Evolutionary conservation across 768 basidiomycete genomes (phyloP).

Genomic region (Rhodotorula kratochvilovae): DNA sequence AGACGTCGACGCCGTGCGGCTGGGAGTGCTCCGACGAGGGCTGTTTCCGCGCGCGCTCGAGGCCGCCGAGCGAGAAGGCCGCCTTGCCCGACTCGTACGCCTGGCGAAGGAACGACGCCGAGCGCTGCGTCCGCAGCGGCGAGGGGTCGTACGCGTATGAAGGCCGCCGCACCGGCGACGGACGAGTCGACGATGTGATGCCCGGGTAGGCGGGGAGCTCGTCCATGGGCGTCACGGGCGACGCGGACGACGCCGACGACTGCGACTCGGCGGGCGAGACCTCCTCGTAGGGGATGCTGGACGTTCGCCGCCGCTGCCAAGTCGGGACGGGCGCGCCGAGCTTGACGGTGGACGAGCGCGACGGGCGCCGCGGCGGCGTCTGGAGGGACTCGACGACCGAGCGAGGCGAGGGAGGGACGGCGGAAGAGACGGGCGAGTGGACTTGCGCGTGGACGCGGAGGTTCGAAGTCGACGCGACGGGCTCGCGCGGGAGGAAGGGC

Average conservation of each 20-base stretch:
- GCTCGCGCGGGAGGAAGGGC: constrained; percentile 54
- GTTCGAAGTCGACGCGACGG: constrained; percentile 15
- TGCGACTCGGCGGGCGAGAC: constrained; percentile 24
- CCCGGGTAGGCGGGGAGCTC: constrained; percentile 27
- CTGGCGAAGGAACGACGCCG: constrained; percentile 22
- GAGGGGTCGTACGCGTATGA: constrained; percentile 5
- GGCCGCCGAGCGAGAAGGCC: constrained; percentile 12
- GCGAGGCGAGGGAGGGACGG: constrained; percentile 4
- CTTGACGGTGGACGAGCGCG: neutral
- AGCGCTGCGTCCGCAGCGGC: constrained; percentile 10
- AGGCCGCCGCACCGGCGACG: constrained; percentile 1
- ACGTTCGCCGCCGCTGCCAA: too few species aligned
- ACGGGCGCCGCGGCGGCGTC: neutral
- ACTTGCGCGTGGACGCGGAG: constrained; percentile 7
- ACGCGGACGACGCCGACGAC: constrained; percentile 19
- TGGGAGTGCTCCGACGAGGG: neutral
- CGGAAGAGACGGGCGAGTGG: constrained; percentile 2
- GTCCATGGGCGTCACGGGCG: constrained; percentile 22
- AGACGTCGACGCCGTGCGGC: neutral
- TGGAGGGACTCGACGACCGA: constrained; percentile 4
- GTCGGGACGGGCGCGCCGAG: neutral
- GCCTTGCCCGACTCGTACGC: constrained; percentile 21
- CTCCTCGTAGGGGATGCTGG: neutral
- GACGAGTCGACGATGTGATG: constrained; percentile 8
- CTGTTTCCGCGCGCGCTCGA: constrained; percentile 1